Evolutionary conservation across 2,329 filamentous ascomycete genomes (phyloP), one percentile per base, ranked within the genome.

Genomic region (Monosporascus sp.): DNA sequence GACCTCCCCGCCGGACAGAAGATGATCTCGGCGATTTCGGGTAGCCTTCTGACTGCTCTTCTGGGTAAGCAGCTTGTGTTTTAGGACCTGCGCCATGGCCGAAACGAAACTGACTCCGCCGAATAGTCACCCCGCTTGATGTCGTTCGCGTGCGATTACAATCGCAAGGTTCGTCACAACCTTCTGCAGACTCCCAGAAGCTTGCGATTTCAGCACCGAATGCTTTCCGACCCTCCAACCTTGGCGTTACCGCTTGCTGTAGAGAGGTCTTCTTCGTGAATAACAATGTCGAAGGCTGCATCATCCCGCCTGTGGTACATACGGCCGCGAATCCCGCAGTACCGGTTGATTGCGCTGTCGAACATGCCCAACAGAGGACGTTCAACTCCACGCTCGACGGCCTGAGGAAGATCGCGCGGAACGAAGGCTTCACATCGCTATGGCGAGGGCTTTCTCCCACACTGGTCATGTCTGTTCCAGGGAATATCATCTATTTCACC

Each of bases 401-500:
- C 1, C 72, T 99, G 55, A 85, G 87, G 58, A 99, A 99, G 76
- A 99, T 99, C 64, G 91, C 94, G 17, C 85, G 90, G 48, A 91
- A 97, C 68, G 94, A 99, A 74, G 94, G 94, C 1, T 66, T 91
- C 14, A 81, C 82, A 26, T 94, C 92, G 2, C 74, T 99, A 37
- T 99, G 94, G 93, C 83, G 94, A 56, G 94, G 94, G 0, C 76
- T 99, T 5, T 95, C 89, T n/a, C 93, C 94, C 0, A 99, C 94
- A 0, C 75, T 99, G 22, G 81, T 91, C 59, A 99, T 99, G 94
- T 86, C 91, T 0, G 82, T 99, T 6, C 94, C 94, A 0, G 91
- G 86, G 26, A 99, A 99, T 68, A 94, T 99, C 61, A 97, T 99
- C 60, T 99, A 99, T 73, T 97, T 97, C 65, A 95, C 94, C 14